Percentiles rank a stretch among this genome's conserved stretches.
Evolutionary conservation across 371 early-diverging fungal genomes (phyloP).

Genomic region (Rhizopus sp.): DNA sequence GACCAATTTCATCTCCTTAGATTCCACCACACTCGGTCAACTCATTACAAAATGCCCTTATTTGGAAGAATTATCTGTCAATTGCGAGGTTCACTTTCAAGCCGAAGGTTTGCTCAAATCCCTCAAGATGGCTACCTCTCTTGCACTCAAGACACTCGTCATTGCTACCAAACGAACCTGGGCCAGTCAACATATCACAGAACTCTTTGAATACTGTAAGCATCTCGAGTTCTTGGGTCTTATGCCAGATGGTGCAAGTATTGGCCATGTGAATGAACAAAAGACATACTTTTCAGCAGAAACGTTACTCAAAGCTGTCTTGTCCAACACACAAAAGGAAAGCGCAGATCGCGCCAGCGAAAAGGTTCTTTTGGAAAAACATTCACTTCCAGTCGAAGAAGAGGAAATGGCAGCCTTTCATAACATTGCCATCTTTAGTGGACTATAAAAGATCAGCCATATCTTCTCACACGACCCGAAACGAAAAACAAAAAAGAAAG

Average conservation of each 20-base stretch:
- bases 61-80: slow-evolving; percentile 25
- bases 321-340: background rate
- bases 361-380: background rate
- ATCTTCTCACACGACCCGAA: background rate
- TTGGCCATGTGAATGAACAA: background rate
- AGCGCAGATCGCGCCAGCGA: background rate
- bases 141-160: slow-evolving; percentile 25
- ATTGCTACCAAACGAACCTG: slow-evolving; percentile 39
- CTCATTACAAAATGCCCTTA: slow-evolving; percentile 30
- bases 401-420: slow-evolving; percentile 7
- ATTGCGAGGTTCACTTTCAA: slow-evolving; percentile 42
- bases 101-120: slow-evolving; percentile 31
- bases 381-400: slow-evolving; percentile 6
- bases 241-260: slow-evolving; percentile 19
- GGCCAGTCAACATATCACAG: slow-evolving; percentile 32
- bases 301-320: background rate
- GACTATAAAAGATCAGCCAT: background rate
- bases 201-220: slow-evolving; percentile 31
- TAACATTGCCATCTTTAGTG: slow-evolving; percentile 10
- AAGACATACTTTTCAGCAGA: background rate
- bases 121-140: slow-evolving; percentile 9
- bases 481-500: too few species aligned
- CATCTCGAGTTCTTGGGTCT: slow-evolving; percentile 26
- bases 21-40: slow-evolving; percentile 27
- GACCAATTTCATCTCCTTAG: slow-evolving; percentile 37